Evolutionary conservation across 1,139 yeast genomes (phyloP).

Genomic region (Pichia sp.): DNA sequence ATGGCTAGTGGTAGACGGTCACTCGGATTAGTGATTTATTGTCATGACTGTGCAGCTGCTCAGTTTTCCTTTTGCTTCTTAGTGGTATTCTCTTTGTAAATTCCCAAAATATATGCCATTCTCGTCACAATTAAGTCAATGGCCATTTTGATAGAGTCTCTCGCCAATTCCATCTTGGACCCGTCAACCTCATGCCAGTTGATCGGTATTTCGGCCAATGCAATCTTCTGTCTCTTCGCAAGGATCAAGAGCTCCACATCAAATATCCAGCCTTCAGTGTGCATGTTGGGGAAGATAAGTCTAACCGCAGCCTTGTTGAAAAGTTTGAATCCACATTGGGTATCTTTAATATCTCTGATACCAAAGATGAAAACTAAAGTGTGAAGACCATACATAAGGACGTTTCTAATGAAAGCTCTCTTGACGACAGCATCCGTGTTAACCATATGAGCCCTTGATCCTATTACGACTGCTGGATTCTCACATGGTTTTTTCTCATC

Average conservation of each 20-base stretch:
- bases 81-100: slow-evolving; percentile 36
- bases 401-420: slow-evolving; percentile 79
- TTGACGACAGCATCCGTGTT: slow-evolving; percentile 94
- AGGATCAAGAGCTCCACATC: slow-evolving; percentile 87
- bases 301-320: slow-evolving; percentile 65
- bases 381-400: slow-evolving; percentile 90
- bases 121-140: slow-evolving; percentile 87
- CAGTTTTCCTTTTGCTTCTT: too few relatives aligned
- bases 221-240: slow-evolving; percentile 63
- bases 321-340: slow-evolving; percentile 96
- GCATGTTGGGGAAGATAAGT: slow-evolving; percentile 80
- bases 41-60: too few relatives aligned
- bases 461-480: slow-evolving; percentile 65
- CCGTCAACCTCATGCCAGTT: slow-evolving; percentile 98
- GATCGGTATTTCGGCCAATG: slow-evolving; percentile 71
- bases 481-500: slow-evolving; percentile 23
- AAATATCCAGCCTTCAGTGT: slow-evolving; percentile 97
- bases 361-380: slow-evolving; percentile 83
- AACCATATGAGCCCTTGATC: slow-evolving; percentile 96
- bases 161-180: slow-evolving; percentile 84
- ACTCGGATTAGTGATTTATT: too few relatives aligned
- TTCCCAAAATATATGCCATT: slow-evolving; percentile 77
- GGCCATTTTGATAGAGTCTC: slow-evolving; percentile 94
- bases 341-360: slow-evolving; percentile 76
- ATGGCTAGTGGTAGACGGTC: too few relatives aligned